Conservation (phyloP, 2,329 filamentous ascomycete species). For the Thelonectria blattea region DNA sequence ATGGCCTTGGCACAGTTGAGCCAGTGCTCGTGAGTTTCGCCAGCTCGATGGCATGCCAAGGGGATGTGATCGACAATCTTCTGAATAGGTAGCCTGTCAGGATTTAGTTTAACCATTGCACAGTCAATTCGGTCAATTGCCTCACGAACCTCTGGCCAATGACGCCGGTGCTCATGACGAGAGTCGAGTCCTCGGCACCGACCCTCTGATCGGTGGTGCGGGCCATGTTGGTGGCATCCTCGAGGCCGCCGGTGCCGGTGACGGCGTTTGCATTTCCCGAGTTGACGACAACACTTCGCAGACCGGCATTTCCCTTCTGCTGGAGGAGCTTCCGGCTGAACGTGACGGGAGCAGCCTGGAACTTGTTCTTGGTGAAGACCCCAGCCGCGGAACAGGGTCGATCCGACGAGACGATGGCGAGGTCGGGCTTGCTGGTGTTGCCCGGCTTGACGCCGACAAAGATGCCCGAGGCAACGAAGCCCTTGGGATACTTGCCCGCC, state of each 20-base stretch:
- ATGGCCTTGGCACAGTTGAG: conserved; percentile 86
- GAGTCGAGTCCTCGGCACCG: conserved; percentile 62
- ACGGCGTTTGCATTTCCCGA: conserved; percentile 97
- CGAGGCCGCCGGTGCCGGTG: conserved; percentile 85
- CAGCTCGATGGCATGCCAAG: conserved; percentile 72
- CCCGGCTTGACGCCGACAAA: conserved; percentile 93
- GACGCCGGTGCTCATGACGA: conserved; percentile 98
- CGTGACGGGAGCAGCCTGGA: conserved; percentile 93
- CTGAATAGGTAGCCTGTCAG: conserved; percentile 76
- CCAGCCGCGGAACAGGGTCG: conserved; percentile 84
- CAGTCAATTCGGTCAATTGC: conserved; percentile 11
- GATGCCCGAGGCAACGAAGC: conserved; percentile 85
- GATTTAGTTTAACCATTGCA: conserved; percentile 22
- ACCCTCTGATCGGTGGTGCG: conserved; percentile 72
- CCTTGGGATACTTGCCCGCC: conserved; percentile 85
- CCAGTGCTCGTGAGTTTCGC: conserved; percentile 83
- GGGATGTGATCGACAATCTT: conserved; percentile 89
- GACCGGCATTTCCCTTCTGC: conserved; percentile 68
- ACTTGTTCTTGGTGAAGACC: conserved; percentile 98
- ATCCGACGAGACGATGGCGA: conserved; percentile 88
- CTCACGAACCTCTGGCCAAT: conserved; percentile 81
- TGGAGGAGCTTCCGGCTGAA: conserved; percentile 78
- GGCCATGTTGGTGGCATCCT: conserved; percentile 89
- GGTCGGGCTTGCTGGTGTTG: conserved; percentile 89
- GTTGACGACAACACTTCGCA: conserved; percentile 88